Conservation (phyloP, 2,329 filamentous ascomycete species). For the Emmonsiellopsis sp. region DNA sequence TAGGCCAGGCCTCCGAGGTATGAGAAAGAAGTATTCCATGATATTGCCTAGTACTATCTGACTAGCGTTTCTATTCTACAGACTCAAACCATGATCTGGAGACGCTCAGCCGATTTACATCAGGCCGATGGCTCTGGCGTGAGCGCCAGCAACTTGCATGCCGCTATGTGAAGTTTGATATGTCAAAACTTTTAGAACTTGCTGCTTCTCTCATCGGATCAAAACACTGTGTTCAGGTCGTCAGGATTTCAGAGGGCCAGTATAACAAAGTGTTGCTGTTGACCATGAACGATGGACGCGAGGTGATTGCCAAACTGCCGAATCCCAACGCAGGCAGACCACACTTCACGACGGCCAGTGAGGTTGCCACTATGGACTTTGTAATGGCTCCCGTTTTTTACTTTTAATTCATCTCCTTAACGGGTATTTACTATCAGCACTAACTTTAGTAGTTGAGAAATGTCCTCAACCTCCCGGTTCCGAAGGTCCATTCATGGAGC, state of each 20-base stretch:
- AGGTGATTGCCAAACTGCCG: constrained; percentile 8
- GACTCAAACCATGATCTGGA: constrained; percentile 12
- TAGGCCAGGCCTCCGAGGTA: neutral
- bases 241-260: constrained; percentile 23
- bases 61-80: constrained; percentile 2
- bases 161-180: constrained; percentile 26
- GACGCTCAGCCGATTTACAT: constrained; percentile 16
- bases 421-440: constrained; percentile 11
- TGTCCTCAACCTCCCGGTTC: constrained; percentile 21
- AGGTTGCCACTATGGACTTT: constrained; percentile 17
- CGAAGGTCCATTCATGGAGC: constrained; percentile 25
- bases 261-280: constrained; percentile 25
- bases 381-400: constrained; percentile 7
- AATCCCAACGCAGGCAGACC: constrained; percentile 6
- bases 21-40: neutral
- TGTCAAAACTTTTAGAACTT: constrained; percentile 24
- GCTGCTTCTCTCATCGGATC: constrained; percentile 24
- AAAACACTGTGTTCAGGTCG: constrained; percentile 22
- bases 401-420: constrained; percentile 11
- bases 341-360: constrained; percentile 4
- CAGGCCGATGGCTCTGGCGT: constrained; percentile 27
- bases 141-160: constrained; percentile 23
- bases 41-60: neutral
- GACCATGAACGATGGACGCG: constrained; percentile 9
- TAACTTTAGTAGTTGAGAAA: constrained; percentile 13